These are phyloP conservation scores for Ambrosia trifida DNA, from an alignment of 129 eudicot genomes.

Conservation along the genomic window DNA sequence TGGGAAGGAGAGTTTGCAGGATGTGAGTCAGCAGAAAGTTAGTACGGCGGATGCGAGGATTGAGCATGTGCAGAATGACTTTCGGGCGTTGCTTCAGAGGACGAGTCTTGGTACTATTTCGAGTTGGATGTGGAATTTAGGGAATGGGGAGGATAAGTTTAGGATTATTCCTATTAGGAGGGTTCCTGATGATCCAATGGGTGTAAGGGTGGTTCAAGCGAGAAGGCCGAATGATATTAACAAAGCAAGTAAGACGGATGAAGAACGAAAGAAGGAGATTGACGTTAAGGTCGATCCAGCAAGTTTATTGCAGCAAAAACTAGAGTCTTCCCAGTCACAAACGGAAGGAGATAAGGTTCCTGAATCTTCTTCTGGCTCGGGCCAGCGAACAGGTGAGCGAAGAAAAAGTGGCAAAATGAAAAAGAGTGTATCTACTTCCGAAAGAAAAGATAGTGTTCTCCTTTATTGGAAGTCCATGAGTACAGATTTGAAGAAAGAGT, in stretches of 20 bases:
- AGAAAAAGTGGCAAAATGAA: slow-evolving; percentile 56
- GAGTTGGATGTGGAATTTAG: slow-evolving; percentile 73
- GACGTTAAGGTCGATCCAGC: slow-evolving; percentile 97
- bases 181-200: slow-evolving; percentile 88
- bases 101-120: slow-evolving; percentile 78
- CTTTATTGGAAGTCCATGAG: slow-evolving; percentile 77
- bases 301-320: slow-evolving; percentile 75
- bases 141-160: slow-evolving; percentile 78
- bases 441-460: slow-evolving; percentile 66
- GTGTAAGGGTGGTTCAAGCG: slow-evolving; percentile 57
- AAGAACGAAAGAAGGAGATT: slow-evolving; percentile 86
- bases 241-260: slow-evolving; percentile 82
- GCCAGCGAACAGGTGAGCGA: slow-evolving; percentile 57
- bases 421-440: slow-evolving; percentile 57
- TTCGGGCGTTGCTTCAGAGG: slow-evolving; percentile 60
- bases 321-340: slow-evolving; percentile 41
- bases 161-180: slow-evolving; percentile 78
- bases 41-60: slow-evolving; percentile 54
- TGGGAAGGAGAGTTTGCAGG: slow-evolving; percentile 68
- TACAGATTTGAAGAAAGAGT: slow-evolving; percentile 54
- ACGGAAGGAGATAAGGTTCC: slow-evolving; percentile 45
- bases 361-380: slow-evolving; percentile 54
- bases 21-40: slow-evolving; percentile 58
- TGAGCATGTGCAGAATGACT: slow-evolving; percentile 57
- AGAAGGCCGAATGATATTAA: slow-evolving; percentile 86